These are phyloP conservation scores for Gautieria morchelliformis DNA, from an alignment of 768 basidiomycete species.

Conservation along the genomic window DNA sequence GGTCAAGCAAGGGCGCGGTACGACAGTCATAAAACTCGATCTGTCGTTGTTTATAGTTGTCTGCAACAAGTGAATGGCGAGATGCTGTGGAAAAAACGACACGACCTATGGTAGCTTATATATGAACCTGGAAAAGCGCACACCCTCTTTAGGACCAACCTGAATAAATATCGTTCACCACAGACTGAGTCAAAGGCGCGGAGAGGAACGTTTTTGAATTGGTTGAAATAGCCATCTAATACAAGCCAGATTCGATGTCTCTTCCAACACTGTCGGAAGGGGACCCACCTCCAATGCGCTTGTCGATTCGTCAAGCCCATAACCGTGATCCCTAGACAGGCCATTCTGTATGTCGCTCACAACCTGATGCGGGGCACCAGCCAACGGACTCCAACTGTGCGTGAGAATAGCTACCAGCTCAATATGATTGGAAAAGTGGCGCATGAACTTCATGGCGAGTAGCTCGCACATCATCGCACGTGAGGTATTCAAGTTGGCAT, in stretches of 20 bases:
- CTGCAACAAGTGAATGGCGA: slow-evolving; percentile 70
- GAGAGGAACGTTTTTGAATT: slow-evolving; percentile 77
- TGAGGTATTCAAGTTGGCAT: slow-evolving; percentile 59
- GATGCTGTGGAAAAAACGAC: slow-evolving; percentile 55
- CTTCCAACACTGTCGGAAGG: neutral
- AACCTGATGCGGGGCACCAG: slow-evolving; percentile 60
- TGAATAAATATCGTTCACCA: slow-evolving; percentile 79
- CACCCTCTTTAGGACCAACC: slow-evolving; percentile 26
- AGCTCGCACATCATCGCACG: slow-evolving; percentile 81
- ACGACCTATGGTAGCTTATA: slow-evolving; percentile 24
- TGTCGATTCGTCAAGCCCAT: slow-evolving; percentile 58
- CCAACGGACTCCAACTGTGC: slow-evolving; percentile 75
- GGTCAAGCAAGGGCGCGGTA: slow-evolving; percentile 67
- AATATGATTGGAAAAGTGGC: slow-evolving; percentile 65
- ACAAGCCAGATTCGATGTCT: neutral
- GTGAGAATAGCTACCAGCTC: slow-evolving; percentile 73
- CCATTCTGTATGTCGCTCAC: slow-evolving; percentile 55
- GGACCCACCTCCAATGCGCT: slow-evolving; percentile 76
- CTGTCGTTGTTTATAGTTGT: slow-evolving; percentile 77
- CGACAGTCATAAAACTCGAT: slow-evolving; percentile 66
- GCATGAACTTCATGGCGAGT: slow-evolving; percentile 78
- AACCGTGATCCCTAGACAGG: slow-evolving; percentile 45
- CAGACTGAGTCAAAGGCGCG: slow-evolving; percentile 73
- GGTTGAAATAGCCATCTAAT: slow-evolving; percentile 81
- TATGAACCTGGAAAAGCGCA: neutral